A percentile compares a stretch with the other conserved stretches of the same genome.
Conservation (phyloP, 2,329 filamentous ascomycete species). For the Coleophoma crateriformis region DNA sequence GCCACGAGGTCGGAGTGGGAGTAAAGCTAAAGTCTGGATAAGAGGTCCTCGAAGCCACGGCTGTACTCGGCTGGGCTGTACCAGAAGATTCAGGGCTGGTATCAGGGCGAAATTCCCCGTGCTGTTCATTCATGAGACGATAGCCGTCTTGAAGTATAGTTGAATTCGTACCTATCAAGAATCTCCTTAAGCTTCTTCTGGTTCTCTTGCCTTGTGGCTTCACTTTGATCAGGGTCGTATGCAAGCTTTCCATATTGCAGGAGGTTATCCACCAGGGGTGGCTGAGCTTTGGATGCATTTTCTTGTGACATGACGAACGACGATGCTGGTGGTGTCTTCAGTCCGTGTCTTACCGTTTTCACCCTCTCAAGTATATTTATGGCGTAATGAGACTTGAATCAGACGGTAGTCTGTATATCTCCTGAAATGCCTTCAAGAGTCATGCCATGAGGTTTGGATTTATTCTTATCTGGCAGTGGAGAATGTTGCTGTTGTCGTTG, state of each 20-base stretch:
- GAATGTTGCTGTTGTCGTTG: no score
- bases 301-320: neutral
- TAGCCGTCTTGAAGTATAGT: neutral
- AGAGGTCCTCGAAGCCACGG: slow-evolving; percentile 54
- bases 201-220: slow-evolving; percentile 1
- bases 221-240: slow-evolving; percentile 20
- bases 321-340: no score
- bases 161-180: slow-evolving; percentile 14
- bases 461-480: no score
- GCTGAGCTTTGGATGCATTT: slow-evolving; percentile 5
- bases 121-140: slow-evolving; percentile 17
- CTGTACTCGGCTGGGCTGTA: slow-evolving; percentile 55
- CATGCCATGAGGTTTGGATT: no score
- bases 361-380: neutral
- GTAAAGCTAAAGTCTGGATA: slow-evolving; percentile 48
- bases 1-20: slow-evolving; percentile 58
- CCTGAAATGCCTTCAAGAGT: no score
- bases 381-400: neutral
- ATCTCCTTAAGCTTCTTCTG: slow-evolving; percentile 3
- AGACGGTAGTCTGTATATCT: no score
- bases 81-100: slow-evolving; percentile 54
- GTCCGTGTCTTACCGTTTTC: no score
- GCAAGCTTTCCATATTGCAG: slow-evolving; percentile 20
- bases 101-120: slow-evolving; percentile 49
- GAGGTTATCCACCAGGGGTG: slow-evolving; percentile 21